Percentiles rank a stretch among this genome's conserved stretches.
These are phyloP conservation scores for Vanderwaltozyma yarrowii DNA, from an alignment of 805 yeast genomes.

Conservation along the genomic window DNA sequence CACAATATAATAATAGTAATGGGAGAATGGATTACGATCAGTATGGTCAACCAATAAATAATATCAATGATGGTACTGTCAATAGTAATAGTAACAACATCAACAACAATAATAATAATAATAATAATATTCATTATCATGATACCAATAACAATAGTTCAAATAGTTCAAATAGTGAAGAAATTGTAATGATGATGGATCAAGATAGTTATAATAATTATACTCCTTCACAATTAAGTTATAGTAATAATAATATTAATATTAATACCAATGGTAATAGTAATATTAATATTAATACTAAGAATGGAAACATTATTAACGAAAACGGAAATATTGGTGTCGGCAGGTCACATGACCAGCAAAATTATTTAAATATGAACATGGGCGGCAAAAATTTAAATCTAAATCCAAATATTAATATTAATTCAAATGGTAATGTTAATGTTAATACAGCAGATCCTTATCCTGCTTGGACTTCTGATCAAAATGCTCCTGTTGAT, in stretches of 20 bases:
- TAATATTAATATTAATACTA: not conserved
- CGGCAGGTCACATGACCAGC: not conserved
- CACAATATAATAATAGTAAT: slow-evolving; percentile 7
- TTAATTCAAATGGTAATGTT: not conserved
- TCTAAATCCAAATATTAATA: too few relatives aligned
- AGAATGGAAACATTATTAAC: not conserved
- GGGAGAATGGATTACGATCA: slow-evolving; percentile 17
- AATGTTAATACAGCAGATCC: slow-evolving; percentile 47
- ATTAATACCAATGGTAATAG: slow-evolving; percentile 38
- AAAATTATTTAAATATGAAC: too few relatives aligned
- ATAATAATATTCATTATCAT: not conserved
- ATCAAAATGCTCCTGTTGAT: slow-evolving; percentile 75
- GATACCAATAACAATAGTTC: slow-evolving; percentile 40
- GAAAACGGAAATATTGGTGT: not conserved
- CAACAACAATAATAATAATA: slow-evolving; percentile 12
- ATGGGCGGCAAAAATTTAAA: too few relatives aligned
- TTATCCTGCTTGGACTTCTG: slow-evolving; percentile 98
- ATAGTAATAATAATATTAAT: slow-evolving; percentile 48
- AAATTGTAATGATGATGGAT: slow-evolving; percentile 35
- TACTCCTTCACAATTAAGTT: slow-evolving; percentile 78
- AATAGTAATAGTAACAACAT: too few relatives aligned
- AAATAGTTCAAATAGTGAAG: slow-evolving; percentile 28
- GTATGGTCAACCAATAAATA: slow-evolving; percentile 31
- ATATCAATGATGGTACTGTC: slow-evolving; percentile 19
- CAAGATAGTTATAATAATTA: slow-evolving; percentile 38